These are phyloP conservation scores for Fomitopsis serialis DNA, from an alignment of 768 basidiomycete species.

Conservation along the genomic window DNA sequence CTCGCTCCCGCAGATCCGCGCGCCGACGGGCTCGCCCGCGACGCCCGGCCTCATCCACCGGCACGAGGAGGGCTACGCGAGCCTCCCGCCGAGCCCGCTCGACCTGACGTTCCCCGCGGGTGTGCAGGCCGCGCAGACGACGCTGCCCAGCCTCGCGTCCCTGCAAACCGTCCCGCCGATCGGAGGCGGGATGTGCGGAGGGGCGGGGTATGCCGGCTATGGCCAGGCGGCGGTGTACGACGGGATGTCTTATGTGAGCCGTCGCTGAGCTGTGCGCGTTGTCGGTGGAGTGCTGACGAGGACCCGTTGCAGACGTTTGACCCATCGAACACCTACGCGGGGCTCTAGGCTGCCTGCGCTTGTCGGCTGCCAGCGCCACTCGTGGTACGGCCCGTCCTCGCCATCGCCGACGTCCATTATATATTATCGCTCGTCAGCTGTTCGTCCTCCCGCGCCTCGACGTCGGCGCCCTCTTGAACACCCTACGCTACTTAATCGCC, in stretches of 20 bases:
- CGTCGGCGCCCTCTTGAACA: neutral
- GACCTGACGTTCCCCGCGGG: constrained; percentile 11
- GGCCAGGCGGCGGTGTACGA: neutral
- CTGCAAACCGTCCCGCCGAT: neutral
- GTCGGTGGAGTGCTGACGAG: neutral
- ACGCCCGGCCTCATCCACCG: constrained; percentile 17
- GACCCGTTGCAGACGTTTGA: neutral
- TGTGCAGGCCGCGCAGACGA: neutral
- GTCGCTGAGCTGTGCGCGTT: neutral
- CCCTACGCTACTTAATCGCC: neutral
- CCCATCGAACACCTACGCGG: neutral
- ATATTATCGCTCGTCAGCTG: no score
- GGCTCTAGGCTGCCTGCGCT: no score
- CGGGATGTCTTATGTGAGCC: neutral
- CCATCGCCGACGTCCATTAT: neutral
- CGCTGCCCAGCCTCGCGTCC: neutral
- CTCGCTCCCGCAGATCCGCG: neutral
- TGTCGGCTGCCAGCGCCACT: no score
- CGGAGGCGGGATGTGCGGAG: neutral
- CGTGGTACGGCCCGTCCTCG: no score
- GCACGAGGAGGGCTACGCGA: constrained; percentile 23
- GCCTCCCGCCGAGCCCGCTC: constrained; percentile 21
- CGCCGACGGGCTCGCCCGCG: constrained; percentile 3
- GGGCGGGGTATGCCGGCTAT: neutral
- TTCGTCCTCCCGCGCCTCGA: neutral